A percentile compares a stretch with the other conserved stretches of the same genome.
These are phyloP conservation scores for Podila epicladia DNA, from an alignment of 192 early-diverging fungal species.

Conservation along the genomic window DNA sequence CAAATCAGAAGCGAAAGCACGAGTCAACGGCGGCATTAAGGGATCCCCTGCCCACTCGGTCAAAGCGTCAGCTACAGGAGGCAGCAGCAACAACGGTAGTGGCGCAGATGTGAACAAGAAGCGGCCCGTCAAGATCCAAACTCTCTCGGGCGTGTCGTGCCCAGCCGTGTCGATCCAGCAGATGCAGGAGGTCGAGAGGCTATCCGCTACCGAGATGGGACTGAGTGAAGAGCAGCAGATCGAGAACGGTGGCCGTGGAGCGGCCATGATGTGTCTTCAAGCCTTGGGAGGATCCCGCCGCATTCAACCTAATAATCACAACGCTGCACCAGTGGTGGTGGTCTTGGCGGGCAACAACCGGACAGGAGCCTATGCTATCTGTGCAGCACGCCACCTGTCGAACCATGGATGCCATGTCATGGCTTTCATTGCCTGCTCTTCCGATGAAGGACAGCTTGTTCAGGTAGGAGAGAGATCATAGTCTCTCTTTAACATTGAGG, in stretches of 20 bases:
- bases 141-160: conserved; percentile 63
- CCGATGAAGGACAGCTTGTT: conserved; percentile 55
- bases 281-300: conserved; percentile 77
- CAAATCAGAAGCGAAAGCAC: not conserved
- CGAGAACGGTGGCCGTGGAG: conserved; percentile 82
- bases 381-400: conserved; percentile 78
- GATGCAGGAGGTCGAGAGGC: conserved; percentile 73
- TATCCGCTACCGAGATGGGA: conserved; percentile 66
- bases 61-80: conserved; percentile 10
- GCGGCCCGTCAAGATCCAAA: conserved; percentile 49
- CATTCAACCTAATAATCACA: conserved; percentile 82
- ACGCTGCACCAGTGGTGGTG: conserved; percentile 74
- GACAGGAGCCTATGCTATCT: conserved; percentile 75
- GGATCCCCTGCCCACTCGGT: not conserved
- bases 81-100: conserved; percentile 15
- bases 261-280: conserved; percentile 77
- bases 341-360: conserved; percentile 81
- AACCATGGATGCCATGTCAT: conserved; percentile 81
- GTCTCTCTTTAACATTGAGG: not conserved
- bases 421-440: conserved; percentile 55
- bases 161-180: conserved; percentile 69
- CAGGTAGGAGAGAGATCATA: conserved; percentile 39
- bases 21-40: not conserved
- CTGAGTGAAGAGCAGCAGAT: conserved; percentile 76
- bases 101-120: conserved; percentile 26